Evolutionary conservation across 2,329 filamentous ascomycete species (phyloP), one percentile per base, ranked within the genome.

Genomic region (Hirsutella thompsonii): DNA sequence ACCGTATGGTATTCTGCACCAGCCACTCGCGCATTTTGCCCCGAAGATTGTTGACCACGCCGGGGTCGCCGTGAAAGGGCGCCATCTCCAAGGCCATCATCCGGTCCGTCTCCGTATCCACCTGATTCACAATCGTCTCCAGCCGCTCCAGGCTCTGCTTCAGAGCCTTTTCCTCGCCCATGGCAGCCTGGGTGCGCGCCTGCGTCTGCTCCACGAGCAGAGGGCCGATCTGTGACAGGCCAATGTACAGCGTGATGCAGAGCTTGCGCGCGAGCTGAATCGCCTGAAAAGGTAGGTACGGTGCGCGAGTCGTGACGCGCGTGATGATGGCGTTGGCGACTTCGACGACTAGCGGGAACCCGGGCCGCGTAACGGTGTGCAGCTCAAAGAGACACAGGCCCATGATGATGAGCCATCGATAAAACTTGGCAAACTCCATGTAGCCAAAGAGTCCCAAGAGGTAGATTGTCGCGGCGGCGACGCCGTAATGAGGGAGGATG

Each of bases 201-300:
- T 56, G 47, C 42, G 56, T 48, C 53, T 62, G 46, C 62, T 63
- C 47, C 54, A 62, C 61, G 11, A 85, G 61, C 4, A 87, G 63
- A 3, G 86, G 85, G 0, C 82, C 81, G 39, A 93, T 72, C 60
- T 94, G 87, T 5, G 80, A 80, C 43, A 94, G 75, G 39, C 85
- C 89, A 48, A 94, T 86, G 60, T 86, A 89, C 20, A 86, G 62
- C 2, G 87, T 89, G 39, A 96, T 66, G 14, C 79, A 77, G 19
- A 86, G 64, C 56, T 85, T 85, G 45, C 89, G 79, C 5, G 82
- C 76, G 6, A 96, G 73, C 13, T 72, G 64, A 43, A 95, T 72
- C 49, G 83, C 68, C 62, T 98, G 89, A 56, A 92, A 98, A 2
- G 89, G 90, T 4, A 96, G 71, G 49, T 83, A 84, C 3, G 81